Evolutionary conservation across 2,329 filamentous ascomycete species (phyloP).

Genomic region (Clarireedia sp.): DNA sequence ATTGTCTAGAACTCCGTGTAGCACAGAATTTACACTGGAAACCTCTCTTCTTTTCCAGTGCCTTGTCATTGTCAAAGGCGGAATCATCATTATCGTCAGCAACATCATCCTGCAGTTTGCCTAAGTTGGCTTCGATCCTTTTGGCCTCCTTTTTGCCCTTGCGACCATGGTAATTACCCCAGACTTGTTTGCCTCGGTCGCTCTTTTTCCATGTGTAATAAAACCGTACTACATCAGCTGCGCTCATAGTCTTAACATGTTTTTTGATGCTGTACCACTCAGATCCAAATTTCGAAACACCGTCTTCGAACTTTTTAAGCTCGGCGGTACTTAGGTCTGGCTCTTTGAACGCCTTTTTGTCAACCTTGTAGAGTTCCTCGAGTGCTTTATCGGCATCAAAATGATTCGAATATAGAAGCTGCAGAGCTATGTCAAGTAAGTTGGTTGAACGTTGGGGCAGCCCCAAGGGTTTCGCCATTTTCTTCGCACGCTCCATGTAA

Average conservation of each 20-base stretch:
- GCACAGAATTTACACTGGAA: conserved; percentile 94
- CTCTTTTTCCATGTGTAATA: conserved; percentile 99
- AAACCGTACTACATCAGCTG: conserved; percentile 77
- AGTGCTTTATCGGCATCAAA: conserved; percentile 68
- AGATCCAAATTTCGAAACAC: conserved; percentile 80
- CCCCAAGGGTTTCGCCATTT: conserved; percentile 54
- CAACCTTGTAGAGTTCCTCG: conserved; percentile 57
- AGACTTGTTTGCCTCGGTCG: conserved; percentile 73
- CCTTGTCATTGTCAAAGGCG: conserved; percentile 83
- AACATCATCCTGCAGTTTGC: conserved; percentile 82
- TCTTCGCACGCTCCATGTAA: conserved; percentile 57
- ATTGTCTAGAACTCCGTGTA: conserved; percentile 73
- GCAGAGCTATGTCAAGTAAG: conserved; percentile 73
- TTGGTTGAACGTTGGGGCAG: conserved; percentile 74
- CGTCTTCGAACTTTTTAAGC: conserved; percentile 86
- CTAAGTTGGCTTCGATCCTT: conserved; percentile 59
- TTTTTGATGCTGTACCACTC: conserved; percentile 77
- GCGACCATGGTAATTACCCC: conserved; percentile 79
- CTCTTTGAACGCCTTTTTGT: conserved; percentile 72
- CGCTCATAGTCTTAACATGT: conserved; percentile 75
- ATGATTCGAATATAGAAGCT: conserved; percentile 61
- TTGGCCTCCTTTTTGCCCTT: conserved; percentile 86
- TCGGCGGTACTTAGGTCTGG: conserved; percentile 72
- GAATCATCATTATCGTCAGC: conserved; percentile 92
- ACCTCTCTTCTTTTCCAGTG: conserved; percentile 64